A percentile compares a stretch with the other conserved stretches of the same genome.
phyloP scores from a whole-genome alignment of 768 basidiomycete genomes.

The Leucogyrophana mollusca region DNA sequence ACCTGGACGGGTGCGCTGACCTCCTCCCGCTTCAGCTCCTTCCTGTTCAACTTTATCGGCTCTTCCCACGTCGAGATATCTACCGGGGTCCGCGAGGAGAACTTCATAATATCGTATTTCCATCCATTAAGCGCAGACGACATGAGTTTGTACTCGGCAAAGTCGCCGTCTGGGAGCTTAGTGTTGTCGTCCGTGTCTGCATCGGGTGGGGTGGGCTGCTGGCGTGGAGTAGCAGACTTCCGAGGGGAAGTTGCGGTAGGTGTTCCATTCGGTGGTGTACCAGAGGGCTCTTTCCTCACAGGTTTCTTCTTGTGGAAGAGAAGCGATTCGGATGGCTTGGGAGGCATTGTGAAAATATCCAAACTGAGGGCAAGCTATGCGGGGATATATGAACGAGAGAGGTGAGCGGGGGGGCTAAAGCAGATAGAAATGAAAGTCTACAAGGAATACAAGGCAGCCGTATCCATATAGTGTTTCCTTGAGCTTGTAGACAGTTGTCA shows the following conservation, averaged over 20 bases:
- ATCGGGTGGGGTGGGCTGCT: conserved; percentile 37
- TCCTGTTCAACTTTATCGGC: conserved; percentile 87
- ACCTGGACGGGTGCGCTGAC: conserved; percentile 36
- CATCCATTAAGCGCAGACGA: conserved; percentile 80
- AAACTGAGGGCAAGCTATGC: background rate
- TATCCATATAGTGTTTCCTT: no score
- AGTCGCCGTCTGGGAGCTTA: conserved; percentile 65
- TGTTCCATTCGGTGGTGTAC: conserved; percentile 10
- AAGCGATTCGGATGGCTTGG: conserved; percentile 41
- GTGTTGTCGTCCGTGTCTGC: conserved; percentile 50
- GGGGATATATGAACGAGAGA: background rate
- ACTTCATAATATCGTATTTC: conserved; percentile 94
- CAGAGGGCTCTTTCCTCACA: conserved; percentile 25
- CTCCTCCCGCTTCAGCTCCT: conserved; percentile 63
- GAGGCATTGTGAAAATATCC: conserved; percentile 18
- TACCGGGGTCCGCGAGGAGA: conserved; percentile 70
- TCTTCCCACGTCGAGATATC: conserved; percentile 67
- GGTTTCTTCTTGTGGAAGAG: conserved; percentile 65
- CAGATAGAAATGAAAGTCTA: no score
- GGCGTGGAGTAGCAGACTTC: conserved; percentile 38
- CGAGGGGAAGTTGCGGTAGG: conserved; percentile 23
- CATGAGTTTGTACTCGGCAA: conserved; percentile 74
- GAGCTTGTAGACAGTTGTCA: no score
- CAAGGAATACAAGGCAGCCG: no score
- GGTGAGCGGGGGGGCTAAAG: no score